Conservation (phyloP, 2,329 filamentous ascomycete species). For the Penicillium nordicum region DNA sequence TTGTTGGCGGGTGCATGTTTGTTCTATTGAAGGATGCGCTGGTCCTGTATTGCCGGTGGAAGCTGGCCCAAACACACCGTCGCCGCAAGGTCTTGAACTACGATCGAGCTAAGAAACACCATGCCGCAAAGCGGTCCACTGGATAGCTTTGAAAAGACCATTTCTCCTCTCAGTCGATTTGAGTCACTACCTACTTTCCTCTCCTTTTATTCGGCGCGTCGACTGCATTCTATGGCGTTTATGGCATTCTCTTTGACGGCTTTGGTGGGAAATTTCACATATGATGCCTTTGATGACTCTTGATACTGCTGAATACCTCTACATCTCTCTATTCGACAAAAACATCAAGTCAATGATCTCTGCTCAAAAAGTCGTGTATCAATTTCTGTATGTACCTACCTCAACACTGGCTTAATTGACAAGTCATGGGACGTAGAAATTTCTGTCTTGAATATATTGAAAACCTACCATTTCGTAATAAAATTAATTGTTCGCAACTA, state of each 20-base stretch:
- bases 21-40: slow-evolving; percentile 74
- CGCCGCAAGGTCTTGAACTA: slow-evolving; percentile 48
- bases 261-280: slow-evolving; percentile 10
- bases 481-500: not conserved
- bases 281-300: slow-evolving; percentile 17
- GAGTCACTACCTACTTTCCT: not conserved
- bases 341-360: not conserved
- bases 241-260: slow-evolving; percentile 7
- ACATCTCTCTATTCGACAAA: not conserved
- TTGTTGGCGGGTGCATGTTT: slow-evolving; percentile 84
- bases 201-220: slow-evolving; percentile 1
- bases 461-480: no score
- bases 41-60: slow-evolving; percentile 56
- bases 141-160: not conserved
- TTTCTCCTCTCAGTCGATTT: not conserved
- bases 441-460: no score
- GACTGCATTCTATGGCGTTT: slow-evolving; percentile 22
- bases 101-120: slow-evolving; percentile 41
- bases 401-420: not conserved
- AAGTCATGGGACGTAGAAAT: not conserved
- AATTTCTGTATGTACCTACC: not conserved
- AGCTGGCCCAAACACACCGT: slow-evolving; percentile 46
- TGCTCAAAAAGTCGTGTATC: not conserved
- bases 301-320: not conserved
- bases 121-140: slow-evolving; percentile 19